Evolutionary conservation across 192 early-diverging fungal species (phyloP).

Genomic region (Podila minutissima): DNA sequence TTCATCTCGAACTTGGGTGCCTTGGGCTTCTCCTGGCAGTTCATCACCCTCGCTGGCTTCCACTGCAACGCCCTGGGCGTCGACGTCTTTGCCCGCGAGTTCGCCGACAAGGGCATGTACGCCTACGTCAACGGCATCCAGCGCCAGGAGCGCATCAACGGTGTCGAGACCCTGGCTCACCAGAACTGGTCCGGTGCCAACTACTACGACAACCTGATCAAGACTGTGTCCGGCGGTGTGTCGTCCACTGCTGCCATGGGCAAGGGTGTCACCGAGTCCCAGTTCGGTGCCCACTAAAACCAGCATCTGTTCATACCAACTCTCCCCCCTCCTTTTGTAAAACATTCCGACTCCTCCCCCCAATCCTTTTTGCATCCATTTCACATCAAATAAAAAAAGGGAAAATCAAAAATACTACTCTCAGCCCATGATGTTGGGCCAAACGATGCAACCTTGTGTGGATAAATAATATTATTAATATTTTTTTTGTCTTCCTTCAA

Average conservation of each 20-base stretch:
- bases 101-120: constrained; percentile 89
- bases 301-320: not conserved
- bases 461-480: not conserved
- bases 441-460: too few relatives aligned
- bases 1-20: constrained; percentile 87
- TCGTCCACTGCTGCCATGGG: constrained; percentile 96
- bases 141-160: constrained; percentile 88
- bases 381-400: too few relatives aligned
- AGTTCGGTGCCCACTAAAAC: constrained; percentile 67
- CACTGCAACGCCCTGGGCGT: constrained; percentile 90
- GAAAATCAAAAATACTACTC: too few relatives aligned
- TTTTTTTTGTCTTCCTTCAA: too few relatives aligned
- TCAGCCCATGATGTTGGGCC: too few relatives aligned
- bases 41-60: constrained; percentile 96
- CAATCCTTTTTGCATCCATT: not conserved
- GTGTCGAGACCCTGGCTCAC: constrained; percentile 92
- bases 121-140: constrained; percentile 95
- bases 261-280: constrained; percentile 86
- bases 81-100: constrained; percentile 85
- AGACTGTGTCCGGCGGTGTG: constrained; percentile 93
- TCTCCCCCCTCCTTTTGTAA: not conserved
- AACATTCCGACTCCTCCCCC: not conserved
- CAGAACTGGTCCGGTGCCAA: constrained; percentile 96
- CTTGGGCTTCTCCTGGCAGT: constrained; percentile 98
- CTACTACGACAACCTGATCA: constrained; percentile 91